Conservation (phyloP, 495 filamentous ascomycete species). For the Lasiosphaeris hirsuta region DNA sequence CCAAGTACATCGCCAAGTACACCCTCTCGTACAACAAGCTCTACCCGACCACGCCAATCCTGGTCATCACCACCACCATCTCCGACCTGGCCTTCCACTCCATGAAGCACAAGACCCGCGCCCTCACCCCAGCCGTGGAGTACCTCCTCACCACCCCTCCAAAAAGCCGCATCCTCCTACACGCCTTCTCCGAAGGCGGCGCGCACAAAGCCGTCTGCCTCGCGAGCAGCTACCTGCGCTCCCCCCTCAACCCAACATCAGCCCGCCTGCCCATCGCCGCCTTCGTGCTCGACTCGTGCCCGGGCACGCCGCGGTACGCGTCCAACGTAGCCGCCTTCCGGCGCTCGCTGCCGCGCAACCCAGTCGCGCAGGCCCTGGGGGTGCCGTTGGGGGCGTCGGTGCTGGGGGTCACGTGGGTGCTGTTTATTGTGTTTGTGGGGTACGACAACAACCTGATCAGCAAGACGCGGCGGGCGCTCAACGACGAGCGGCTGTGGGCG, state of each 20-base stretch:
- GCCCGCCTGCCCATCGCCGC: slow-evolving; percentile 24
- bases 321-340: slow-evolving; percentile 24
- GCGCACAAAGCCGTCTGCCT: slow-evolving; percentile 30
- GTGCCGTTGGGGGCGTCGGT: slow-evolving; percentile 13
- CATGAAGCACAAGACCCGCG: slow-evolving; percentile 12
- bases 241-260: slow-evolving; percentile 6
- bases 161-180: slow-evolving; percentile 32
- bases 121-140: slow-evolving; percentile 16
- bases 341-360: slow-evolving; percentile 19
- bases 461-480: slow-evolving; percentile 24
- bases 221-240: slow-evolving; percentile 22
- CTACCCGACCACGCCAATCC: slow-evolving; percentile 37
- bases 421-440: slow-evolving; percentile 19
- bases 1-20: slow-evolving; percentile 44
- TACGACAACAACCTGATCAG: slow-evolving; percentile 27
- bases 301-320: slow-evolving; percentile 28
- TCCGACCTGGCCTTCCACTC: slow-evolving; percentile 19
- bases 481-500: slow-evolving; percentile 25
- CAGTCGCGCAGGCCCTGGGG: slow-evolving; percentile 19
- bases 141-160: slow-evolving; percentile 14
- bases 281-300: slow-evolving; percentile 35
- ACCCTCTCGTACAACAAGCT: slow-evolving; percentile 36
- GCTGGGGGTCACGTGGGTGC: slow-evolving; percentile 21
- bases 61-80: slow-evolving; percentile 30
- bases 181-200: slow-evolving; percentile 47